Evolutionary conservation across 176 grass and related monocot genomes (phyloP).

Genomic region (Saccharum spontaneum): DNA sequence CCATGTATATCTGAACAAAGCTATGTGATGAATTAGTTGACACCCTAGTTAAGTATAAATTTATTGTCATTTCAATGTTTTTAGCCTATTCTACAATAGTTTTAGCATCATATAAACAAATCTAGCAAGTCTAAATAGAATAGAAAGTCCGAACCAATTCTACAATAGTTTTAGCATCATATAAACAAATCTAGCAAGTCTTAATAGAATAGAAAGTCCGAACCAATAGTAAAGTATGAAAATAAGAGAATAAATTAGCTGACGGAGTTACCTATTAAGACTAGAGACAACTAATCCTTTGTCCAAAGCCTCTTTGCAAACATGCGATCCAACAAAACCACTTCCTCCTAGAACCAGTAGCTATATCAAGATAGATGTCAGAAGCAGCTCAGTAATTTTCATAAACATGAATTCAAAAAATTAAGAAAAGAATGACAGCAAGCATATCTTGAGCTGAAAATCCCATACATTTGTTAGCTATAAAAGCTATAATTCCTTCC

Average conservation of each 20-base stretch:
- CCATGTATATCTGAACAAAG: neutral
- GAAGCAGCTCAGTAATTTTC: constrained; percentile 14
- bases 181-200: constrained; percentile 5
- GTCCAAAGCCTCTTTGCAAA: constrained; percentile 89
- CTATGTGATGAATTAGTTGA: constrained; percentile 10
- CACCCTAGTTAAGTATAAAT: neutral
- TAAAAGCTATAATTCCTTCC: neutral
- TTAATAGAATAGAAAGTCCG: neutral
- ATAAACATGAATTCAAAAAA: constrained; percentile 20
- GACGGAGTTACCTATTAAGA: constrained; percentile 69
- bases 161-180: constrained; percentile 2
- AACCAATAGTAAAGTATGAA: neutral
- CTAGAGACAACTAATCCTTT: constrained; percentile 77
- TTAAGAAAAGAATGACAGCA: neutral
- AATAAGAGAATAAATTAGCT: constrained; percentile 7
- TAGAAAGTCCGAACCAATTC: neutral
- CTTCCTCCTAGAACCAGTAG: constrained; percentile 87
- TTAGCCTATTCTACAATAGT: neutral
- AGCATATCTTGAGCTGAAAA: neutral
- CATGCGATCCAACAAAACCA: constrained; percentile 91
- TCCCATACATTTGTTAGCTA: neutral
- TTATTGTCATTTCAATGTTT: neutral
- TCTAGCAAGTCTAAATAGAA: neutral
- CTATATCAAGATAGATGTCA: constrained; percentile 48
- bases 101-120: constrained; percentile 7